Conservation (phyloP, 176 grass and related monocot genomes). For the Oryza brachyantha region DNA sequence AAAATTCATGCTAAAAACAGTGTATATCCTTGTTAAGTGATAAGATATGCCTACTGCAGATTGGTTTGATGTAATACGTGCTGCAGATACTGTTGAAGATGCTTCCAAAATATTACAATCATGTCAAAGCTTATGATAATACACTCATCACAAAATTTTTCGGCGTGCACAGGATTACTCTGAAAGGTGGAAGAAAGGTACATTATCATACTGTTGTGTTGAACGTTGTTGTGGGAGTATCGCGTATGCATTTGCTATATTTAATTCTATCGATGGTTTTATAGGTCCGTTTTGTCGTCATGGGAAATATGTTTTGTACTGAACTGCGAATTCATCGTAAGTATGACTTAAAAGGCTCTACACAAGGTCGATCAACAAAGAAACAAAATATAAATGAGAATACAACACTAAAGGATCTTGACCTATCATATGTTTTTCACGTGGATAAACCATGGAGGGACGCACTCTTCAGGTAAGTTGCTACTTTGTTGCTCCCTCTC, state of each 20-base stretch:
- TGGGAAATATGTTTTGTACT: constrained; percentile 99
- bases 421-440: constrained; percentile 86
- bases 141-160: constrained; percentile 98
- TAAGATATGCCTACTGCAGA: constrained; percentile 59
- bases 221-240: constrained; percentile 12
- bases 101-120: constrained; percentile 95
- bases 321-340: constrained; percentile 88
- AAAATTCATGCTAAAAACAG: background rate
- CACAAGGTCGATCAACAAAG: constrained; percentile 83
- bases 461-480: constrained; percentile 77
- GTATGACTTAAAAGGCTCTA: constrained; percentile 95
- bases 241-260: constrained; percentile 1
- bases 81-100: constrained; percentile 99
- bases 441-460: constrained; percentile 95
- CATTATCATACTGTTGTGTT: constrained; percentile 12
- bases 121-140: constrained; percentile 98
- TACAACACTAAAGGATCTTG: constrained; percentile 90
- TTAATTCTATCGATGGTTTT: constrained; percentile 29
- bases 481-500: constrained; percentile 25
- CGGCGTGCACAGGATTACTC: constrained; percentile 85
- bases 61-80: constrained; percentile 62
- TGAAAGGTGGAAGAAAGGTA: constrained; percentile 83
- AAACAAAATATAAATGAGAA: constrained; percentile 82
- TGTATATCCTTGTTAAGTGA: constrained; percentile 31
- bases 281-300: constrained; percentile 94